A percentile compares a stretch with the other conserved stretches of the same genome.
Evolutionary conservation across 805 yeast species (phyloP).

Genomic region (Candida qinlingensis): DNA sequence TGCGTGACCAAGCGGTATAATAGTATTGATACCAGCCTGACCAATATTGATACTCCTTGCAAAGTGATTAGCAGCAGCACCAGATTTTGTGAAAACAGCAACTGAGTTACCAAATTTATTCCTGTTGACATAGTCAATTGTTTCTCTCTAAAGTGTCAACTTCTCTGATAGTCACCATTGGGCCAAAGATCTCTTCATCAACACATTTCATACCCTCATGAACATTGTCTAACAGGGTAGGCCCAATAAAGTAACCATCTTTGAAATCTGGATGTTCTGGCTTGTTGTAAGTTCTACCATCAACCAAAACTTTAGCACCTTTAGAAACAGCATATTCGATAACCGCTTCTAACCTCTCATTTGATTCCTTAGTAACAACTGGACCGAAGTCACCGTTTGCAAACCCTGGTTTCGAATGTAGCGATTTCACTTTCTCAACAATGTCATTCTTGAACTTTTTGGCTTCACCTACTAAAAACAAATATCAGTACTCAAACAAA

Average conservation of each 20-base stretch:
- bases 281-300: conserved; percentile 43
- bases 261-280: conserved; percentile 34
- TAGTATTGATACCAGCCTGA: conserved; percentile 74
- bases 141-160: conserved; percentile 62
- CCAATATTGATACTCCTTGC: conserved; percentile 62
- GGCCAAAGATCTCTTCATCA: conserved; percentile 72
- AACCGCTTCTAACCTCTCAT: conserved; percentile 48
- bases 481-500: conserved; percentile 76
- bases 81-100: conserved; percentile 63
- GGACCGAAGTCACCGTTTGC: conserved; percentile 66
- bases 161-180: conserved; percentile 58
- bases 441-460: conserved; percentile 59
- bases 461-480: conserved; percentile 63
- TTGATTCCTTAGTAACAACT: conserved; percentile 55
- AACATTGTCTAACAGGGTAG: conserved; percentile 57
- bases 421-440: conserved; percentile 47
- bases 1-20: conserved; percentile 79
- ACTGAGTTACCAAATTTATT: conserved; percentile 65
- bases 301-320: conserved; percentile 59
- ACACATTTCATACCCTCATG: conserved; percentile 67
- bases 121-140: conserved; percentile 55
- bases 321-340: conserved; percentile 51
- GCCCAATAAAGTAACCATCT: conserved; percentile 67
- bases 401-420: conserved; percentile 62
- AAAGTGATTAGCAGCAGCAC: conserved; percentile 66